phyloP scores from a whole-genome alignment of 139 green algal genomes.

The Chlorokybus atmophyticus region DNA sequence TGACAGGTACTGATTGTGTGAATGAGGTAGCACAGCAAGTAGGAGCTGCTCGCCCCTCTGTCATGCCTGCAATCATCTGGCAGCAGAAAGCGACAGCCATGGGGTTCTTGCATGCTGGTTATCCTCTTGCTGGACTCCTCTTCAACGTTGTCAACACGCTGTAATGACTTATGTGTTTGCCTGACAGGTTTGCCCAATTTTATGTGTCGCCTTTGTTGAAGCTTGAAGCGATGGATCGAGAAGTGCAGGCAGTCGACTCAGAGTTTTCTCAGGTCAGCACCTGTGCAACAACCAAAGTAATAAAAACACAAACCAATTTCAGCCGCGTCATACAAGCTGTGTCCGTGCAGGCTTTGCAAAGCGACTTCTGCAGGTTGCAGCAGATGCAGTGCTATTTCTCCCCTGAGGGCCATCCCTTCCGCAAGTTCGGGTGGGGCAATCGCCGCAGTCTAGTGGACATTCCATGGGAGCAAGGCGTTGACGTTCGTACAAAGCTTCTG shows the following conservation, averaged over 20 bases:
- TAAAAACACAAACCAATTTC: too few species aligned
- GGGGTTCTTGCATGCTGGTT: neutral
- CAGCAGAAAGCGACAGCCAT: neutral
- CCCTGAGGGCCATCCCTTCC: conserved; percentile 50
- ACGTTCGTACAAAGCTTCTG: conserved; percentile 56
- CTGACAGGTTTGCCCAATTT: conserved; percentile 75
- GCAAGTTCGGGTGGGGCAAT: conserved; percentile 89
- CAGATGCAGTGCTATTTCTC: conserved; percentile 78
- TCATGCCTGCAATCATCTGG: neutral
- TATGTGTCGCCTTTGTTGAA: conserved; percentile 80
- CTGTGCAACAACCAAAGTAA: too few species aligned
- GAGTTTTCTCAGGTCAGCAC: too few species aligned
- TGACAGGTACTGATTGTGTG: conserved; percentile 33
- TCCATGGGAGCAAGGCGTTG: conserved; percentile 37
- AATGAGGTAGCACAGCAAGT: neutral
- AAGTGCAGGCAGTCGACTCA: conserved; percentile 61
- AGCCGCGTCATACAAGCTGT: too few species aligned
- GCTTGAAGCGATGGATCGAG: conserved; percentile 64
- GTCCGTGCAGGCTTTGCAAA: conserved; percentile 55
- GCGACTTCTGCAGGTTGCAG: conserved; percentile 55
- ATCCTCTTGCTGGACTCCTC: too few species aligned
- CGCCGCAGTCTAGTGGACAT: conserved; percentile 50
- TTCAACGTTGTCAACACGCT: neutral
- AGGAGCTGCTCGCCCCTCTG: neutral
- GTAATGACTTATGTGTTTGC: neutral